Conservation (phyloP, 2,329 filamentous ascomycete species). For the Penicillium sp. region DNA sequence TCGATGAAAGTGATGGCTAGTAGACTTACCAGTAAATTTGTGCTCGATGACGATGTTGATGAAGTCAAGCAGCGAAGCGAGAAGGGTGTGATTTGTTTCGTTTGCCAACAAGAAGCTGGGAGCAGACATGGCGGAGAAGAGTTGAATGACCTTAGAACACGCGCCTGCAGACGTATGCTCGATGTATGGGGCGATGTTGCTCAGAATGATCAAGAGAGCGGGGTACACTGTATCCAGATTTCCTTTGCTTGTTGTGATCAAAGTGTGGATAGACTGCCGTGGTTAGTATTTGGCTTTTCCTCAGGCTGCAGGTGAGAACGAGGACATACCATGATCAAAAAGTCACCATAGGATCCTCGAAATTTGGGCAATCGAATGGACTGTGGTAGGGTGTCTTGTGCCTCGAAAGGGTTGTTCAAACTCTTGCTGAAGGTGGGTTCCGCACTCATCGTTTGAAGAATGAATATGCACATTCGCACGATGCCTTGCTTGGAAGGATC, state of each 20-base stretch:
- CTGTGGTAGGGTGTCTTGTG: conserved; percentile 80
- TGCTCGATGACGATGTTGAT: conserved; percentile 90
- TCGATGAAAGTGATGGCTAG: background rate
- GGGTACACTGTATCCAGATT: conserved; percentile 90
- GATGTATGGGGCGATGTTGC: conserved; percentile 85
- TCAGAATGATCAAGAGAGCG: conserved; percentile 85
- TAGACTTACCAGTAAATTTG: conserved; percentile 69
- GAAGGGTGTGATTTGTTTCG: conserved; percentile 80
- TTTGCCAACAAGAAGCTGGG: conserved; percentile 91
- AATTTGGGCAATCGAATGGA: conserved; percentile 83
- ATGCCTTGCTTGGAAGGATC: conserved; percentile 88
- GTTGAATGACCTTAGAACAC: conserved; percentile 79
- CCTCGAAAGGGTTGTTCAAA: conserved; percentile 84
- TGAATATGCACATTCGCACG: conserved; percentile 95
- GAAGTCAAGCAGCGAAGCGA: conserved; percentile 81
- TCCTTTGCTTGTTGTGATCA: conserved; percentile 89
- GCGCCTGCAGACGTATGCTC: conserved; percentile 73
- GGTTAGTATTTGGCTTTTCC: conserved; percentile 26
- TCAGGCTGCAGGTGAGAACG: conserved; percentile 1
- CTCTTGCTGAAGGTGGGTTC: conserved; percentile 88
- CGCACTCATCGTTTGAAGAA: conserved; percentile 91
- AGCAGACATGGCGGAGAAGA: conserved; percentile 90
- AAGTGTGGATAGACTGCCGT: conserved; percentile 76
- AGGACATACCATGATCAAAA: conserved; percentile 71
- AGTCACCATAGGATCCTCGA: conserved; percentile 88